Percentiles rank a stretch among this genome's conserved stretches.
Conservation (phyloP, 805 yeast species). For the Lipomyces sp. region DNA sequence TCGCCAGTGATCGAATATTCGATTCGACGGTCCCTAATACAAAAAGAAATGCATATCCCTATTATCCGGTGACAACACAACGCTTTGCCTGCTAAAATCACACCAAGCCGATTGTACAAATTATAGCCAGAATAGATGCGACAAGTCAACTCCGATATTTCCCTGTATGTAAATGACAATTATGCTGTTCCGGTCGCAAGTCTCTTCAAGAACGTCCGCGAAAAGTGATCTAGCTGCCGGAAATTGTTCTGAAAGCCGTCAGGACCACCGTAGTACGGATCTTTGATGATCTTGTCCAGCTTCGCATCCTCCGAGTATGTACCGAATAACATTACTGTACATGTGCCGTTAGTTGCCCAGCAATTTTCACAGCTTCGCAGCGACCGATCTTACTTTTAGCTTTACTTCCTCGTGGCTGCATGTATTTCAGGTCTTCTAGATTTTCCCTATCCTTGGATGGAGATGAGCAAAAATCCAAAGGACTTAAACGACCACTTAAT, state of each 20-base stretch:
- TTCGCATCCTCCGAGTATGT: constrained; percentile 66
- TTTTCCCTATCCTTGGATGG: constrained; percentile 52
- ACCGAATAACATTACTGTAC: constrained; percentile 71
- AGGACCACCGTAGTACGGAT: constrained; percentile 90
- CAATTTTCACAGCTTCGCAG: constrained; percentile 46
- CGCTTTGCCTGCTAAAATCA: neutral
- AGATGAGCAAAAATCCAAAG: constrained; percentile 46
- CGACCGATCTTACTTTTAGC: constrained; percentile 38
- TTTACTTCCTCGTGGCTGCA: constrained; percentile 49
- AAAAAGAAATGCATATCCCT: neutral
- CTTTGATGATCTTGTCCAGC: constrained; percentile 68
- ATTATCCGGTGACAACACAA: neutral
- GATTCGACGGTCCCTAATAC: neutral
- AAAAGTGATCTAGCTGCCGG: constrained; percentile 73
- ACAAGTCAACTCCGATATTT: neutral
- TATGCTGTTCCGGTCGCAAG: constrained; percentile 14
- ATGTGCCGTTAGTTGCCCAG: constrained; percentile 54
- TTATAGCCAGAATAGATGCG: neutral
- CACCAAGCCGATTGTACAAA: neutral
- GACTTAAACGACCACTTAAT: constrained; percentile 52
- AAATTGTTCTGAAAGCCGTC: constrained; percentile 83
- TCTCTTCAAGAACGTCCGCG: constrained; percentile 64
- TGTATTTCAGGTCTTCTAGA: constrained; percentile 49
- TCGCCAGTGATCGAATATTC: too few species aligned
- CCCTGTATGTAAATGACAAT: neutral